Evolutionary conservation across 2,329 filamentous ascomycete species (phyloP).

Genomic region (Colletotrichum camelliae): DNA sequence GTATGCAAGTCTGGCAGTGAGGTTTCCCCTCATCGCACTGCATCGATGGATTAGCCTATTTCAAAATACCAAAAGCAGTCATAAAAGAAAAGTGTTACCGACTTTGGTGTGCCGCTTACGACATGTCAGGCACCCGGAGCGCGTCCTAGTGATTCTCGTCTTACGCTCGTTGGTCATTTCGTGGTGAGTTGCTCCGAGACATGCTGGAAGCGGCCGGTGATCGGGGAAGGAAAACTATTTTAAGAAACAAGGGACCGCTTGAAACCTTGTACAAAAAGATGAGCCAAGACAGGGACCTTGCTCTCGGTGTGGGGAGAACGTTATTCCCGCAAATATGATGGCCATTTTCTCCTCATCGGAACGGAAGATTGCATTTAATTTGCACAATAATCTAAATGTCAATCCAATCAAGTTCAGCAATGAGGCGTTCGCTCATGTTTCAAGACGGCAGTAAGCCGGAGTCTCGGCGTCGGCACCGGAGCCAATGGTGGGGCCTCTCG

Average conservation of each 20-base stretch:
- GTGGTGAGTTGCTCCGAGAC: not conserved
- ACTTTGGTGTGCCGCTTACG: not conserved
- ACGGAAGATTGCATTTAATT: accelerated
- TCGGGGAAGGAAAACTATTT: not conserved
- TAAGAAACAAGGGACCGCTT: not conserved
- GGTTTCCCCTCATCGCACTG: not conserved
- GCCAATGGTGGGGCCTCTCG: not conserved
- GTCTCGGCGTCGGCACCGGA: not conserved
- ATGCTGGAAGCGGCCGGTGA: not conserved
- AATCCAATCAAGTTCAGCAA: accelerated
- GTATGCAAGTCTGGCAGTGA: not conserved
- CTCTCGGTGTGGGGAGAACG: not conserved
- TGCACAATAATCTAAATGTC: accelerated
- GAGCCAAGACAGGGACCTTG: not conserved
- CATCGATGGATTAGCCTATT: not conserved
- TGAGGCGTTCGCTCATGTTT: not conserved
- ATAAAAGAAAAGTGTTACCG: not conserved
- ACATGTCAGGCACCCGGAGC: not conserved
- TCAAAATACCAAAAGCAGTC: not conserved
- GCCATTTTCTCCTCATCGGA: not conserved
- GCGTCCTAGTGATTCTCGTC: not conserved
- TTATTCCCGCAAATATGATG: not conserved
- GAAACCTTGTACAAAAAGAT: not conserved
- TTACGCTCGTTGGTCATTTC: not conserved
- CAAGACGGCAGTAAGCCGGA: not conserved